A percentile compares a stretch with the other conserved stretches of the same genome.
Evolutionary conservation across 441 rosid genomes (phyloP).

Genomic region (Arabidopsis lyrata): DNA sequence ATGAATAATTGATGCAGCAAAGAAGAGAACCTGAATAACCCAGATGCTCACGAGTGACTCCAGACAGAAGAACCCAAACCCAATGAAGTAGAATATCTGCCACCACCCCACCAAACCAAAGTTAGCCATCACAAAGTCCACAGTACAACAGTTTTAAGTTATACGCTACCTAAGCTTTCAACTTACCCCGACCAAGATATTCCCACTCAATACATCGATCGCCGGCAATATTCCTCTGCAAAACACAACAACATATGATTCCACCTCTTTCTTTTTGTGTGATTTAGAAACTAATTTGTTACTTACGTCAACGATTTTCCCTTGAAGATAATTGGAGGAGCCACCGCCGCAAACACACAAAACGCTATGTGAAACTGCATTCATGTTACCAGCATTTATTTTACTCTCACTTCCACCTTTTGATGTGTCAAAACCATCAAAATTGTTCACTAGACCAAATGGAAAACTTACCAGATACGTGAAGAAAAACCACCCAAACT

Average conservation of each 20-base stretch:
- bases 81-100: slow-evolving; percentile 93
- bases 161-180: slow-evolving; percentile 12
- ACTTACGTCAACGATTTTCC: slow-evolving; percentile 92
- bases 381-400: slow-evolving; percentile 15
- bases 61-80: slow-evolving; percentile 77
- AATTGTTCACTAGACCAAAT: slow-evolving; percentile 29
- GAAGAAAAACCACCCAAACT: slow-evolving; percentile 95
- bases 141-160: slow-evolving; percentile 12
- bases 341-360: slow-evolving; percentile 86
- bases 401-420: slow-evolving; percentile 25
- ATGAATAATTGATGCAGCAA: slow-evolving; percentile 5
- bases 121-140: slow-evolving; percentile 13
- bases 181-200: slow-evolving; percentile 88
- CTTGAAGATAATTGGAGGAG: slow-evolving; percentile 95
- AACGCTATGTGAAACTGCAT: slow-evolving; percentile 92
- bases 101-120: slow-evolving; percentile 29
- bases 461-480: slow-evolving; percentile 61
- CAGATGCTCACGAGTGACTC: slow-evolving; percentile 94
- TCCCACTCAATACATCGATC: slow-evolving; percentile 59
- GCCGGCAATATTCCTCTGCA: slow-evolving; percentile 97
- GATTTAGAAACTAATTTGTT: not conserved
- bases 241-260: slow-evolving; percentile 33
- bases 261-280: slow-evolving; percentile 6
- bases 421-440: slow-evolving; percentile 9
- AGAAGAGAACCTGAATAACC: slow-evolving; percentile 87